Evolutionary conservation across 352 stramenopile genomes (phyloP), one percentile per base, ranked within the genome.

Genomic region (Globisporangium splendens): DNA sequence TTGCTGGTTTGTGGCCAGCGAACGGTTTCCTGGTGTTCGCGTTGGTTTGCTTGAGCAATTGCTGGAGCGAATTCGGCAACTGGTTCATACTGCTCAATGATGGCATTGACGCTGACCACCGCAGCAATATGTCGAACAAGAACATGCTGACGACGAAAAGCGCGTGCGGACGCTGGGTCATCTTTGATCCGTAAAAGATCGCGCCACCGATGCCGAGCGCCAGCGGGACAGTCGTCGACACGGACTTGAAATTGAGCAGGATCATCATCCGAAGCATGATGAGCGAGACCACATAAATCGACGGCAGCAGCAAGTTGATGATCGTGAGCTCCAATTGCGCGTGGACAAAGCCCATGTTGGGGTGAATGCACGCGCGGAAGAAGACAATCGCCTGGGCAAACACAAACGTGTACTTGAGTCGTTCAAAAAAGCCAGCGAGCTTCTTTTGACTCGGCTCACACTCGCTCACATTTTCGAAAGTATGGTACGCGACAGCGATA

Each of bases 301-400:
- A 89, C 31, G 85, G 85, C 18, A 95, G 68, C 35, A 95, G 66
- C 50, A 95, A 60, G 61, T 95, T 95, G 71, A 95, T 93, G 56
- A 95, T 95, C 8, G 85, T 95, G 33, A 95, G 79, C 66, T 95
- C 85, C 14, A 95, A 73, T 56, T 95, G 85, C 17, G 85, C 85
- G 50, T 95, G 85, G 22, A 95, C 85, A 46, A 95, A 95, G 1
- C 85, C 85, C 85, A 95, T 95, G 44, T 75, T 70, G 12, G 85
- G 85, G 63, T 93, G 85, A 24, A 95, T 44, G 42, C 81, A 92
- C 3, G 85, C 85, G 31, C 85, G 76, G 28, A 84, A 62, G 50
- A 95, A 95, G 21, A 95, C 75, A 62, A 95, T 86, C 10, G 66
- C 78, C 52, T 95, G 83, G 31, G 83, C 83, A 39, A 90, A 60